Evolutionary conservation across 2,329 filamentous ascomycete genomes (phyloP), one percentile per base, ranked within the genome.

Genomic region (Daldinia sp.): DNA sequence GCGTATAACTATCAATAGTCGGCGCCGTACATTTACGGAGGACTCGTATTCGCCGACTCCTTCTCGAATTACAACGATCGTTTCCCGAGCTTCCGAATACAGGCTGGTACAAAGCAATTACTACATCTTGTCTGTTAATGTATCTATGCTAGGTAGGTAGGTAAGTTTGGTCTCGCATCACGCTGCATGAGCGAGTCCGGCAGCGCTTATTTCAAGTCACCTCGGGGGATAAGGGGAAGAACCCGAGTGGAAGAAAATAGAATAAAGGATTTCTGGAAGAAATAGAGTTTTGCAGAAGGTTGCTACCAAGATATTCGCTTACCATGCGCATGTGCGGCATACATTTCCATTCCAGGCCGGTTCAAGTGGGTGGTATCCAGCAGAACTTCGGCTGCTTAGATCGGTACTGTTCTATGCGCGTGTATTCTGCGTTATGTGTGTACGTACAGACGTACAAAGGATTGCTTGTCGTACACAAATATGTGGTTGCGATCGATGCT

Each of bases 11-110:
- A 51, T 51, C 15, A 2, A 33, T 65, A 62, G 58, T 56, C 57
- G 51, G 41, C 42, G 46, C 42, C 42, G 33, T 58, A 46, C 39
- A 57, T 28, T 30, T 20, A 65, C 50, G 20, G 6, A 50, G 35
- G 10, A 44, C 13, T 65, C 39, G 37, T 42, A 20, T 37, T 63
- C 60, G 60, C 57, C 66, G 54, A 48, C n/a, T 54, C n/a, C 30
- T 57, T 28, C 51, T 59, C 37, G n/a, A 5, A 60, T 51, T 65
- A 62, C 48, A 67, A 59, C 60, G 39, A 57, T 67, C 13, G 39
- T 41, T 62, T 62, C 41, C 62, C 61, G 69, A 71, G 60, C 63
- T 71, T 69, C 69, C 69, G 56, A 48, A 65, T 67, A 44, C 39
- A 63, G 67, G 63, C 61, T 61, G 60, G 63, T 61, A 67, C 60